These are phyloP conservation scores for Castanea mollissima DNA, from an alignment of 306 rosid species.

Conservation along the genomic window DNA sequence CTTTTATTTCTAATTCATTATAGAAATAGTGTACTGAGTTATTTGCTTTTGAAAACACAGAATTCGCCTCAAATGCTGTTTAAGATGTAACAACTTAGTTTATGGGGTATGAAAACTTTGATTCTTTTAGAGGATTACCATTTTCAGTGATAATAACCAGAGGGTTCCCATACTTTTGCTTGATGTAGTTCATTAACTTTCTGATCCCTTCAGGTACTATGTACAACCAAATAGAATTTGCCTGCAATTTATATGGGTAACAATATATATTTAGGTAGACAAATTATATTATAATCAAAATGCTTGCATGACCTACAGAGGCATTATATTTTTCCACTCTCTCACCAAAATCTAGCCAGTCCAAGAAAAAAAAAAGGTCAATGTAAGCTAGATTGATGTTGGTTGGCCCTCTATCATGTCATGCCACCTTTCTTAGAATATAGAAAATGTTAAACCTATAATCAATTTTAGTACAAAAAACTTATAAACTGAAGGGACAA, in stretches of 20 bases:
- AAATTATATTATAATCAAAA: background rate
- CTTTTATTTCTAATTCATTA: too few relatives aligned
- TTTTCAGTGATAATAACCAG: slow-evolving; percentile 79
- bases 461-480: too few relatives aligned
- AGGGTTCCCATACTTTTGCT: slow-evolving; percentile 74
- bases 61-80: background rate
- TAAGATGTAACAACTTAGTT: background rate
- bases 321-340: background rate
- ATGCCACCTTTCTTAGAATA: background rate
- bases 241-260: slow-evolving; percentile 39
- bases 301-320: background rate
- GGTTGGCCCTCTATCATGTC: background rate
- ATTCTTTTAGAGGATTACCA: slow-evolving; percentile 45
- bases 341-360: too few relatives aligned
- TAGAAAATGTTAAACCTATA: too few relatives aligned
- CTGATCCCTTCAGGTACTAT: slow-evolving; percentile 81
- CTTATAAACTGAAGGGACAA: too few relatives aligned
- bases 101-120: background rate
- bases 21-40: background rate
- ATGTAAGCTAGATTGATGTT: background rate
- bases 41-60: background rate
- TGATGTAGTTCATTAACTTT: slow-evolving; percentile 64
- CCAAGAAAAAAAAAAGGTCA: background rate
- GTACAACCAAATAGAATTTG: slow-evolving; percentile 76
- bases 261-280: background rate